Conservation (phyloP, 2,329 filamentous ascomycete species). For the Pseudohalonectria lignicola region DNA sequence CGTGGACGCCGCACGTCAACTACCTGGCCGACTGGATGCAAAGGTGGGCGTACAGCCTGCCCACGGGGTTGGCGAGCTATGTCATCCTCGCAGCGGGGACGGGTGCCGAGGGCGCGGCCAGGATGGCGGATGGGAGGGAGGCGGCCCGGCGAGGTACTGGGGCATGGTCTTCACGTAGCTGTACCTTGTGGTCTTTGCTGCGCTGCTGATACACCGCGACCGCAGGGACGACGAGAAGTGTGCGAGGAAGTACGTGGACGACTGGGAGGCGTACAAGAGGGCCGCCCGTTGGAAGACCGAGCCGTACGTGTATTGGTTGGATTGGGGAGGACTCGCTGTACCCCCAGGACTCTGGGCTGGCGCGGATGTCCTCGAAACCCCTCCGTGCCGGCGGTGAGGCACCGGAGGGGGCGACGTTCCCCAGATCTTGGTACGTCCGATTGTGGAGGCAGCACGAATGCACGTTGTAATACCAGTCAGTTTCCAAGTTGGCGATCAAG, state of each 20-base stretch:
- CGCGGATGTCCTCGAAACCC: no score
- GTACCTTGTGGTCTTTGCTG: background rate
- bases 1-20: conserved; percentile 83
- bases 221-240: background rate
- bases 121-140: background rate
- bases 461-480: no score
- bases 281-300: background rate
- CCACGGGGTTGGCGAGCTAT: conserved; percentile 78
- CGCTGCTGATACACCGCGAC: background rate
- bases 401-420: no score
- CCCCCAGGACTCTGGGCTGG: no score
- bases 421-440: no score
- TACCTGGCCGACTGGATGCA: conserved; percentile 94
- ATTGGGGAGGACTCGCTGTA: no score
- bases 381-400: no score
- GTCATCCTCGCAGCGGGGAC: conserved; percentile 50
- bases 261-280: background rate
- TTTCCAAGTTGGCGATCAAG: no score
- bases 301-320: background rate
- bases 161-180: background rate
- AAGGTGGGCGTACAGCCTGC: conserved; percentile 81
- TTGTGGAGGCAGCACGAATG: no score
- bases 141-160: background rate
- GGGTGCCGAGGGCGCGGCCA: conserved; percentile 29
- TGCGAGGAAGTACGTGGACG: background rate